phyloP scores from a whole-genome alignment of 257 asterid genomes.

The Solanum dulcamara region DNA sequence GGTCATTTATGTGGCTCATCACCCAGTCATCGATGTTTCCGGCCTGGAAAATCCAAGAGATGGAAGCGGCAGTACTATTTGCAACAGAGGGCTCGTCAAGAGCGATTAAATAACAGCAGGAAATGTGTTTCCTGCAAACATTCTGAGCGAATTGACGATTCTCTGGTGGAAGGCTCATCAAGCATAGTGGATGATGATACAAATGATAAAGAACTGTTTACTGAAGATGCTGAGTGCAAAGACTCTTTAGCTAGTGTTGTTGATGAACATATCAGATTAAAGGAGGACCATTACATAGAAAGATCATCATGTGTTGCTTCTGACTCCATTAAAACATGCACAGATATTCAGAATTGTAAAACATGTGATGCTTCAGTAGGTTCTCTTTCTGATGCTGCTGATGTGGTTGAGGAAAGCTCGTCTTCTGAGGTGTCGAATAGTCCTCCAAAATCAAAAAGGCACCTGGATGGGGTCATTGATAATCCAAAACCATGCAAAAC shows the following conservation, averaged over 20 bases:
- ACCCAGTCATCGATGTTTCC: slow-evolving; percentile 43
- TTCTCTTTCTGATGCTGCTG: slow-evolving; percentile 31
- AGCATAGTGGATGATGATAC: slow-evolving; percentile 21
- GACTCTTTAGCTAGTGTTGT: background rate
- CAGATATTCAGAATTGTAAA: slow-evolving; percentile 20
- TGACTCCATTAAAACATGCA: slow-evolving; percentile 17
- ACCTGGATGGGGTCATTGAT: slow-evolving; percentile 68
- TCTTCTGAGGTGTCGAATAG: slow-evolving; percentile 26
- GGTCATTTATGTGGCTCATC: slow-evolving; percentile 37
- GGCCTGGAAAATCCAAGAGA: slow-evolving; percentile 60
- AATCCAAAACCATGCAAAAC: slow-evolving; percentile 81
- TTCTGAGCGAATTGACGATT: slow-evolving; percentile 17
- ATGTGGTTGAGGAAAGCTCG: slow-evolving; percentile 27
- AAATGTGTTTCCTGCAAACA: slow-evolving; percentile 49
- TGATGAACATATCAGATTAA: slow-evolving; percentile 15
- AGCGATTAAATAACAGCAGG: slow-evolving; percentile 45
- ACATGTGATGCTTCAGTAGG: slow-evolving; percentile 15
- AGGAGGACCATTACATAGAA: slow-evolving; percentile 12
- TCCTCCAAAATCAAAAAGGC: slow-evolving; percentile 64
- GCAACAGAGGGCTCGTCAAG: slow-evolving; percentile 66
- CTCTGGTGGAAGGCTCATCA: slow-evolving; percentile 23
- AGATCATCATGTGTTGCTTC: slow-evolving; percentile 39
- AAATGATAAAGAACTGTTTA: slow-evolving; percentile 20
- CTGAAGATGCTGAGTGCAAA: slow-evolving; percentile 17
- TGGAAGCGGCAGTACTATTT: slow-evolving; percentile 65